These are phyloP conservation scores for Phytophthora litchii DNA, from an alignment of 352 stramenopile species.

Conservation along the genomic window DNA sequence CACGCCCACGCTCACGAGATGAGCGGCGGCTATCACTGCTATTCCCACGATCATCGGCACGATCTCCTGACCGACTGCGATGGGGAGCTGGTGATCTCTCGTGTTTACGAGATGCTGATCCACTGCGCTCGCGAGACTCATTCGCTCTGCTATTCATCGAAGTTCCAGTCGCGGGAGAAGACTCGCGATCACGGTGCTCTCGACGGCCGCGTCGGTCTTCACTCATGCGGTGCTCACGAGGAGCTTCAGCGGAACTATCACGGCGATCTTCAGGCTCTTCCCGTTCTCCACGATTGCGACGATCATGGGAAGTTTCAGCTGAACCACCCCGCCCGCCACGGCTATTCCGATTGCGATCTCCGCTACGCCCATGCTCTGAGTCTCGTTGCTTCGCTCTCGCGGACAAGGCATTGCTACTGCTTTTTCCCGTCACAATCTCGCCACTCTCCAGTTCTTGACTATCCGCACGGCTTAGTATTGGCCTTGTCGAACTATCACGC, in stretches of 20 bases:
- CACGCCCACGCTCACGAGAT: constrained; percentile 38
- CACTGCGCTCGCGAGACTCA: constrained; percentile 29
- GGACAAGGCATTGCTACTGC: constrained; percentile 17
- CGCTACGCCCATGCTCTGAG: constrained; percentile 20
- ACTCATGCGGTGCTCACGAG: constrained; percentile 19
- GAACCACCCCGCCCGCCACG: constrained; percentile 18
- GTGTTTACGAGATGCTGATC: constrained; percentile 35
- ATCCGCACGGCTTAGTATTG: constrained; percentile 21
- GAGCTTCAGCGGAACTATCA: constrained; percentile 20
- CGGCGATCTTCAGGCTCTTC: constrained; percentile 18
- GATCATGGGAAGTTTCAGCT: constrained; percentile 27
- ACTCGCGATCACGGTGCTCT: constrained; percentile 34
- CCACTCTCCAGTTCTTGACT: constrained; percentile 60
- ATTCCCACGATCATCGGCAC: constrained; percentile 29
- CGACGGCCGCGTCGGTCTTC: constrained; percentile 44
- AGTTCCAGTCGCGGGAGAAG: constrained; percentile 24
- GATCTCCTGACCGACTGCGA: constrained; percentile 51
- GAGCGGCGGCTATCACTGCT: constrained; percentile 31
- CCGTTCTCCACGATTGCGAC: constrained; percentile 32
- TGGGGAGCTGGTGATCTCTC: constrained; percentile 34
- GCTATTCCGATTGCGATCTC: constrained; percentile 36
- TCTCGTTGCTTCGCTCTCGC: constrained; percentile 27
- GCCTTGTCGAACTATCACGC: constrained; percentile 19
- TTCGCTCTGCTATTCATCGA: constrained; percentile 24
- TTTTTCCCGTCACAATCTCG: constrained; percentile 49